Conservation (phyloP, 805 yeast species). For the Candida golubevii region DNA sequence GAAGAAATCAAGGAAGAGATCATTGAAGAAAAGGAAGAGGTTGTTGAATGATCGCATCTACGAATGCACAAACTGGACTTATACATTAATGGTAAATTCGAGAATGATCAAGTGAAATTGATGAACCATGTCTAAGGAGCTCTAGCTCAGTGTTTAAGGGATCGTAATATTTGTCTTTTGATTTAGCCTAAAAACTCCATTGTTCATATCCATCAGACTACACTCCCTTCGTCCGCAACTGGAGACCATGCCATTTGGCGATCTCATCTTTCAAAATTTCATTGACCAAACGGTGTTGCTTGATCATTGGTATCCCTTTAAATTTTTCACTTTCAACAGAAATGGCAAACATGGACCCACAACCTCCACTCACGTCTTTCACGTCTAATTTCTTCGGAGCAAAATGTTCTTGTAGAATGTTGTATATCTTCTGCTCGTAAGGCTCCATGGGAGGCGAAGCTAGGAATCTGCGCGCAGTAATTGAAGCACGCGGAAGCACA, state of each 20-base stretch:
- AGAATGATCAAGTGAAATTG: not conserved
- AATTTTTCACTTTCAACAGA: constrained; percentile 67
- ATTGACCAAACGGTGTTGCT: constrained; percentile 90
- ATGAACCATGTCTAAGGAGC: not conserved
- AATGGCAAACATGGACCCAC: constrained; percentile 97
- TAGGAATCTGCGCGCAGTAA: constrained; percentile 5
- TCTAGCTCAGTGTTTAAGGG: not conserved
- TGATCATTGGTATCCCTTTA: constrained; percentile 77
- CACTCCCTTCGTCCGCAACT: constrained; percentile 65
- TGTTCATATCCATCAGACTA: not conserved
- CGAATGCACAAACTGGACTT: not conserved
- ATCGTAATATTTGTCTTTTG: not conserved
- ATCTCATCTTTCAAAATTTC: constrained; percentile 78
- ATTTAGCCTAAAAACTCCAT: not conserved
- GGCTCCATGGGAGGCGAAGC: constrained; percentile 39
- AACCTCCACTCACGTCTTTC: constrained; percentile 83
- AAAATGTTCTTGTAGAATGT: constrained; percentile 51
- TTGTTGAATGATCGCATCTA: constrained; percentile 41
- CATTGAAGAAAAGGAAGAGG: constrained; percentile 66
- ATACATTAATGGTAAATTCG: constrained; percentile 1
- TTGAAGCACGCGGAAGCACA: not conserved
- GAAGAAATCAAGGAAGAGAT: constrained; percentile 46
- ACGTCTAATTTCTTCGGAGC: constrained; percentile 63
- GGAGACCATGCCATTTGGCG: constrained; percentile 91
- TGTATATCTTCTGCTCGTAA: constrained; percentile 61